A percentile compares a stretch with the other conserved stretches of the same genome.
These are phyloP conservation scores for Sphaerulina musiva DNA, from an alignment of 2,329 filamentous ascomycete genomes.

Conservation along the genomic window DNA sequence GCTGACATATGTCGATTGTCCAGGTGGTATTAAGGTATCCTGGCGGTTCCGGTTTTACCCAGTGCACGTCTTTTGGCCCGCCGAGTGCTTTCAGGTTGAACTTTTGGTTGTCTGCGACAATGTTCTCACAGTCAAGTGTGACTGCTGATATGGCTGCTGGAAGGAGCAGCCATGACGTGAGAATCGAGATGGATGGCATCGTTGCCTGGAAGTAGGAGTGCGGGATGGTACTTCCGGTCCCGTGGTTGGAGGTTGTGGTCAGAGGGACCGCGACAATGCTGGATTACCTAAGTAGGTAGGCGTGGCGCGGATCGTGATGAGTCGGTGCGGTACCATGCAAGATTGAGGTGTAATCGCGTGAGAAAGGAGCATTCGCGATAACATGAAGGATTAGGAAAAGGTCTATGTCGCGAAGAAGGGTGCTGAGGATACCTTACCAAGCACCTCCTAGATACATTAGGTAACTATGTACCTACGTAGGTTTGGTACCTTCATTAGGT, in stretches of 20 bases:
- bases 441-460: no score
- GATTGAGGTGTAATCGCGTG: no score
- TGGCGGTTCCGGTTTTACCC: conserved; percentile 43
- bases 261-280: not conserved
- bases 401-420: no score
- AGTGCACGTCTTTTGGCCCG: conserved; percentile 63
- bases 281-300: no score
- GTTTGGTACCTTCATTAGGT: no score
- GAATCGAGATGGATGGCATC: conserved; percentile 18
- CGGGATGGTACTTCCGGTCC: not conserved
- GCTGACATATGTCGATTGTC: conserved; percentile 68
- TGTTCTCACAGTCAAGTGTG: conserved; percentile 56
- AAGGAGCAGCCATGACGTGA: conserved; percentile 26
- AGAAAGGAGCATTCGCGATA: no score
- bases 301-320: no score
- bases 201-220: not conserved
- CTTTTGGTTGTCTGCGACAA: conserved; percentile 52
- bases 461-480: no score
- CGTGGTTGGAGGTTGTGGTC: not conserved
- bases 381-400: no score
- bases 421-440: no score
- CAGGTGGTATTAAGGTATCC: conserved; percentile 68
- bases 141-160: conserved; percentile 38
- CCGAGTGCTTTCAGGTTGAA: conserved; percentile 60
- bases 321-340: no score